Base-by-base conservation (phyloP, 2,329 filamentous ascomycete species). In the Xylariomycetidae sp. region DNA sequence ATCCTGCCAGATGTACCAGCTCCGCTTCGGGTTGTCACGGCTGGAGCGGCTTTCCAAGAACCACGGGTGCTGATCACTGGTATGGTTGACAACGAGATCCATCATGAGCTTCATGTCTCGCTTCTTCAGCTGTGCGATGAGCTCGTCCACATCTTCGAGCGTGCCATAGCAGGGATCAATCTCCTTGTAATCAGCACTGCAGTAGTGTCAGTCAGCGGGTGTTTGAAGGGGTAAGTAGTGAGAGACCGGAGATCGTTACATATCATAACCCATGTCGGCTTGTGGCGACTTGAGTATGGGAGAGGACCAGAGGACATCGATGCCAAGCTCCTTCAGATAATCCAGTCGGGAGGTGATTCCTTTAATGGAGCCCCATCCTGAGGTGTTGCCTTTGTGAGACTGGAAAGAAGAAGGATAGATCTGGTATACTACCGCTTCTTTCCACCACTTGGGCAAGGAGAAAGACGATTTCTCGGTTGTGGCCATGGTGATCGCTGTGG, bases 71-170 rank as follows among this genome's bases (percentile, higher is more conserved):
- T 85, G 70, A 42, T 82, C 74, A 3, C 77, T 83, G 0, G 83
- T 88, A 53, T 90, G 85, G 45, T 88, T 90, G 41, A 88, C 72
- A 2, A 89, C 85, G 3, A 89, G 65, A 50, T 89, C 84, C 38
- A 88, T 70, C 36, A 89, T 77, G 9, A 88, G 59, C 44, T 74
- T 77, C 74, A 88, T 85, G 3, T 72, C 77, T 4, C 80, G 69
- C 12, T 68, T 57, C 39, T 83, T 79, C 25, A 74, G 69, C 28
- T 72, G 73, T 16, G 67, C 51, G 31, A 85, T 78, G 22, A 87
- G 56, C 0, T 61, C 58, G 36, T 85, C 78, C 31, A 85, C 73
- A 50, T 87, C 80, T 38, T 67, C 63, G 6, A 87, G 63, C 1
- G 78, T 80, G 23, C 82, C 82, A 46, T 85, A 87, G 1, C 74